These are phyloP conservation scores for Arthroderma sp. DNA, from an alignment of 2,329 filamentous ascomycete genomes.

Conservation along the genomic window DNA sequence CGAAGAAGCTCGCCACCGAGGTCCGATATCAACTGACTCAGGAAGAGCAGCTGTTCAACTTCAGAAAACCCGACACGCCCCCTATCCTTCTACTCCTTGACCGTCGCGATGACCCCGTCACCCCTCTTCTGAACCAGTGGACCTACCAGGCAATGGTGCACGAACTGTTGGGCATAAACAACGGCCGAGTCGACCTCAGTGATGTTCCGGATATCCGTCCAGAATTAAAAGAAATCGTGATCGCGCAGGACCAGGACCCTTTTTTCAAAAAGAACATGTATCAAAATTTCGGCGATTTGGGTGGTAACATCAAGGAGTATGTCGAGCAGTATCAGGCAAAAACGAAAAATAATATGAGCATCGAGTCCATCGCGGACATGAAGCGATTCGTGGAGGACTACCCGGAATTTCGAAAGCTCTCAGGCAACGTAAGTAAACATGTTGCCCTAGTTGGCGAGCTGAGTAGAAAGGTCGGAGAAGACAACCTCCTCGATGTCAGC, in stretches of 20 bases:
- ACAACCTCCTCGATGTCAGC: constrained; percentile 86
- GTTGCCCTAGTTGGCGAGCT: constrained; percentile 91
- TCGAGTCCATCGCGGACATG: constrained; percentile 97
- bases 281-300: constrained; percentile 88
- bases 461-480: constrained; percentile 70
- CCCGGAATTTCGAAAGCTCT: constrained; percentile 91
- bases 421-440: constrained; percentile 96
- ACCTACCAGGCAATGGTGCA: constrained; percentile 99
- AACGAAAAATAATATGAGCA: constrained; percentile 90
- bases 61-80: constrained; percentile 84
- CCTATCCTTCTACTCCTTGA: constrained; percentile 86
- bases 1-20: constrained; percentile 87
- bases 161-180: constrained; percentile 82
- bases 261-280: constrained; percentile 99
- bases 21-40: constrained; percentile 86
- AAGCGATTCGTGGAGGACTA: constrained; percentile 99
- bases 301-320: constrained; percentile 95
- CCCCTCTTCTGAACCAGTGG: constrained; percentile 90
- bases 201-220: constrained; percentile 71
- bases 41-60: constrained; percentile 93
- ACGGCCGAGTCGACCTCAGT: constrained; percentile 82
- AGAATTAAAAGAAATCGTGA: constrained; percentile 83
- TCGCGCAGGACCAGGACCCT: constrained; percentile 92
- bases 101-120: constrained; percentile 85
- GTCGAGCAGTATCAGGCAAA: constrained; percentile 97